phyloP scores from a whole-genome alignment of 148 eudicot species.

The Salicornia ramosissima region DNA sequence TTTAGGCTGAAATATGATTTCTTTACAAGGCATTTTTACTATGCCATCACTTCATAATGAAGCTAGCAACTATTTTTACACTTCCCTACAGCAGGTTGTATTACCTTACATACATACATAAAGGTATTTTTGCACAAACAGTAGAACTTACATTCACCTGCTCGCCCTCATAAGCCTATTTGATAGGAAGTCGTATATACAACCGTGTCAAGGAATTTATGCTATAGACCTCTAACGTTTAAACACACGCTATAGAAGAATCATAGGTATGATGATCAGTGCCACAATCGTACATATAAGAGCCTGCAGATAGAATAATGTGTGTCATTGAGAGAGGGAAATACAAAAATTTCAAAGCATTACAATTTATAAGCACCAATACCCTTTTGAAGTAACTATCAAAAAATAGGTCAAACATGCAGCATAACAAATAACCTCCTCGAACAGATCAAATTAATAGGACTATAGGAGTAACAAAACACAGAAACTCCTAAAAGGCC shows the following conservation, averaged over 20 bases:
- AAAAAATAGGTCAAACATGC: too few species aligned
- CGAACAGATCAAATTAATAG: too few species aligned
- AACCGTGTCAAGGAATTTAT: neutral
- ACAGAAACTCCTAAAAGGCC: neutral
- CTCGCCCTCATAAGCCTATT: neutral
- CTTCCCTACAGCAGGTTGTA: neutral
- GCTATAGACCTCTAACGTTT: neutral
- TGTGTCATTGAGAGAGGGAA: neutral
- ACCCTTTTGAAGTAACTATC: too few species aligned
- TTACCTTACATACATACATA: slow-evolving; percentile 5
- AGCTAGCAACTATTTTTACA: neutral
- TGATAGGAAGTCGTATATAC: neutral
- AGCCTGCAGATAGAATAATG: slow-evolving; percentile 38
- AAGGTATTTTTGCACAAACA: neutral
- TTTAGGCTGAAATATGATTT: neutral
- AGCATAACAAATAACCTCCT: too few species aligned
- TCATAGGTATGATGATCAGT: slow-evolving; percentile 32
- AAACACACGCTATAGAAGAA: slow-evolving; percentile 29
- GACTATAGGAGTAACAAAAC: neutral
- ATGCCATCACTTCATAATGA: neutral
- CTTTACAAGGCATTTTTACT: neutral
- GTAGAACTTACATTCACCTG: neutral
- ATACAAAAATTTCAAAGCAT: neutral
- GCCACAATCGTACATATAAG: slow-evolving; percentile 38
- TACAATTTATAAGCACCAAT: neutral